Base-by-base conservation (phyloP, 2,329 filamentous ascomycete species). In the Chalaropsis thielavioides region DNA sequence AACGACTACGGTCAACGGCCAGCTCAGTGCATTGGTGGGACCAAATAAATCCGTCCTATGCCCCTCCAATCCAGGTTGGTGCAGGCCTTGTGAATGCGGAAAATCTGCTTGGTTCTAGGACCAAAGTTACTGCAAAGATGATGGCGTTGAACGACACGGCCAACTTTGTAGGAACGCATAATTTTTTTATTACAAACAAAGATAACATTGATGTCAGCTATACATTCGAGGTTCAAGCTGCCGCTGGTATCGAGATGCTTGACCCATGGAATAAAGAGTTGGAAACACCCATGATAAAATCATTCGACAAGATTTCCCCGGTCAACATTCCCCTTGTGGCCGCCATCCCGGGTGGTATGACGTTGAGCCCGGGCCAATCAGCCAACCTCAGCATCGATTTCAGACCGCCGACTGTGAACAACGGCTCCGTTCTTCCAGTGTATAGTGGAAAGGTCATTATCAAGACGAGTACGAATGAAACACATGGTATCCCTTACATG, bases 81-180 rank as follows among this genome's bases (percentile, higher is more conserved):
- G 78, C 74, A 10, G 80, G 80, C 1, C 71, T 81, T 6, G 72
- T 80, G 19, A 74, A 80, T 65, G 78, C 77, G 2, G 75, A 73
- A 68, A 76, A 77, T 61, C 74, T 79, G 2, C 71, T 80, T 13
- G 72, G 75, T 27, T 74, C 77, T 49, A 73, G 72, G 3, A 75
- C 75, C 0, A 67, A 72, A 35, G 69, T 79, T 27, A 72, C 72
- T n/a, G 77, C 75, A 8, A 73, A 76, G 44, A 76, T 77, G 10
- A 77, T 82, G 58, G 74, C 76, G 15, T 75, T 82, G 63, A 79
- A 77, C 62, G 80, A 83, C 64, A 80, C 78, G 0, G 72, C 75
- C 46, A 68, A 77, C 62, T 79, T 81, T 66, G 67, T 68, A 15
- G 66, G 71, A 0, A 67, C 67, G 4, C 76, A 76, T 70, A 68